phyloP scores from a whole-genome alignment of 2,329 filamentous ascomycete genomes.

The Scedosporium dehoogii region DNA sequence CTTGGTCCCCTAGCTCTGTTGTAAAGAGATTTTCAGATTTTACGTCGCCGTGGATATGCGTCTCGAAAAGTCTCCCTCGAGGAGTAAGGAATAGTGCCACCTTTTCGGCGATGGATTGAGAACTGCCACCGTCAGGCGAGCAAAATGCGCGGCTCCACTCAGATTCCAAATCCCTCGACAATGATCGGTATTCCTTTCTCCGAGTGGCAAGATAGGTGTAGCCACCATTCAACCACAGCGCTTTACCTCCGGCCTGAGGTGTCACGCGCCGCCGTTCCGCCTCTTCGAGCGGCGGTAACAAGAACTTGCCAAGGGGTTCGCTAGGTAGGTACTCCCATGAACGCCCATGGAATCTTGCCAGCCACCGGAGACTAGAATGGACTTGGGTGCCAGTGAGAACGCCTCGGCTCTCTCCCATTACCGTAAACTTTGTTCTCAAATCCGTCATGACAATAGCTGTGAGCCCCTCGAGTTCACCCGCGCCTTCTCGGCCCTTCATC shows the following conservation, averaged over 20 bases:
- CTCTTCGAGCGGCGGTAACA: conserved; percentile 49
- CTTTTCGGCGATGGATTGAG: conserved; percentile 36
- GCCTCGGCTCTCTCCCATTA: conserved; percentile 44
- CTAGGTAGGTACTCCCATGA: conserved; percentile 28
- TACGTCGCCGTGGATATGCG: conserved; percentile 58
- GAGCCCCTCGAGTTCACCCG: conserved; percentile 24
- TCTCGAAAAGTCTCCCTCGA: conserved; percentile 33
- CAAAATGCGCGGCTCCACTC: conserved; percentile 48
- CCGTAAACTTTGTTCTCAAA: conserved; percentile 39
- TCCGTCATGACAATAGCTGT: conserved; percentile 50
- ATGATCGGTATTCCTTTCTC: conserved; percentile 39
- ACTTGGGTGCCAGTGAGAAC: conserved; percentile 38
- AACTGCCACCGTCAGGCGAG: conserved; percentile 12
- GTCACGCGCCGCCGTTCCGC: conserved; percentile 18
- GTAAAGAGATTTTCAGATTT: conserved; percentile 62
- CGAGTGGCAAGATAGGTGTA: conserved; percentile 61
- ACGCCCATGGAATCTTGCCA: conserved; percentile 49
- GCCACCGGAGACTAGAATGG: conserved; percentile 47
- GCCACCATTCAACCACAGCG: conserved; percentile 54
- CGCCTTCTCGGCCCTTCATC: conserved; percentile 14
- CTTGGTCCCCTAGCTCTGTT: conserved; percentile 32
- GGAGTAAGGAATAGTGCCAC: conserved; percentile 42
- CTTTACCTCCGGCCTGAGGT: conserved; percentile 12
- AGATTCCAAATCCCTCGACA: conserved; percentile 33
- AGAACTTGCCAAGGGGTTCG: conserved; percentile 15